phyloP scores from a whole-genome alignment of 2,329 filamentous ascomycete species.

The Aspergillus persii region DNA sequence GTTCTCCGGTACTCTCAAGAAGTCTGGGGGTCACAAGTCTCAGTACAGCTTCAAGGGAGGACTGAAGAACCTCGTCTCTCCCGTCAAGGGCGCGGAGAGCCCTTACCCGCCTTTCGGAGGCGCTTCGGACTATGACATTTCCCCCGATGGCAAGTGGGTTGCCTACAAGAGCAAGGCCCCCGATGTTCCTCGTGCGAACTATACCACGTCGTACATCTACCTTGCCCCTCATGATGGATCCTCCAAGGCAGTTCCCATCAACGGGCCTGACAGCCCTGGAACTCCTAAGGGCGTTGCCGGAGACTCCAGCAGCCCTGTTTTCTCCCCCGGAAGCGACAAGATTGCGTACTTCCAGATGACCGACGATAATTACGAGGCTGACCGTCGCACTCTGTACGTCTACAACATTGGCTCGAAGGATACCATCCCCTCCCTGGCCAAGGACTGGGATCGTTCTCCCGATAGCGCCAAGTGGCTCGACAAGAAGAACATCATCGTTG shows the following conservation, averaged over 20 bases:
- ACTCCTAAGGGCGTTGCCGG: conserved; percentile 55
- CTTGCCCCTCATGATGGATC: conserved; percentile 65
- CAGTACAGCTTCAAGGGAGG: conserved; percentile 52
- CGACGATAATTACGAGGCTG: conserved; percentile 73
- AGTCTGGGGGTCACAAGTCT: conserved; percentile 34
- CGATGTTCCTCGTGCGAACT: conserved; percentile 49
- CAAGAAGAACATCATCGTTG: conserved; percentile 65
- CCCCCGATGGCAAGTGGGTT: conserved; percentile 40
- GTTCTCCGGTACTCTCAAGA: conserved; percentile 65
- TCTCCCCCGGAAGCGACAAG: conserved; percentile 69
- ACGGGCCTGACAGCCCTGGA: conserved; percentile 32
- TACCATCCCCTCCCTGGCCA: conserved; percentile 39
- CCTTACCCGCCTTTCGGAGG: conserved; percentile 68
- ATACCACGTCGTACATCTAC: conserved; percentile 82
- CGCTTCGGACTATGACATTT: conserved; percentile 71
- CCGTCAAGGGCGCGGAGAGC: conserved; percentile 44
- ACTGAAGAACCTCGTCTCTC: conserved; percentile 47
- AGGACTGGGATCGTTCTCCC: conserved; percentile 54
- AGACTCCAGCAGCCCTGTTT: conserved; percentile 63
- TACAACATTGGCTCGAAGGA: conserved; percentile 33
- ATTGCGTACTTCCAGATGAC: conserved; percentile 80
- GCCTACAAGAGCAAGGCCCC: conserved; percentile 45
- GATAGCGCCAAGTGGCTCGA: conserved; percentile 51
- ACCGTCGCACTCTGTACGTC: conserved; percentile 57
- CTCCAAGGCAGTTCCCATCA: conserved; percentile 48